These are phyloP conservation scores for Mycena metata DNA, from an alignment of 768 basidiomycete species.

Conservation along the genomic window DNA sequence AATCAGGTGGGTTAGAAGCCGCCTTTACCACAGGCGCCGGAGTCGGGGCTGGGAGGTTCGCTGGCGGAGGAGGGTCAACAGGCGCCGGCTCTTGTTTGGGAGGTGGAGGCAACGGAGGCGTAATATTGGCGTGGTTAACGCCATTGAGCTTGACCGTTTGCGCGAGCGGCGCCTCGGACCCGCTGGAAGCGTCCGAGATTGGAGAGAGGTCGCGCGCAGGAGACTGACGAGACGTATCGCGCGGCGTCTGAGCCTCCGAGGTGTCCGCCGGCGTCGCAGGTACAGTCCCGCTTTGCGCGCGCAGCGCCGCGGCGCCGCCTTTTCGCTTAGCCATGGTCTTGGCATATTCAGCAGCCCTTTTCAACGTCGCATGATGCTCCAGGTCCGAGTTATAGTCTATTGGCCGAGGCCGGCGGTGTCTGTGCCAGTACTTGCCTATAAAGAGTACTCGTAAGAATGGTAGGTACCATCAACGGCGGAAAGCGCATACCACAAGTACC, in stretches of 20 bases:
- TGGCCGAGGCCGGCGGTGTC: slow-evolving; percentile 85
- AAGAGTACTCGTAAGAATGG: slow-evolving; percentile 23
- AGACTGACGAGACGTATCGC: slow-evolving; percentile 51
- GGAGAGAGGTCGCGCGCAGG: slow-evolving; percentile 71
- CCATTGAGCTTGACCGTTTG: slow-evolving; percentile 63
- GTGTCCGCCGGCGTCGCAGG: slow-evolving; percentile 55
- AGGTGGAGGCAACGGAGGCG: slow-evolving; percentile 28
- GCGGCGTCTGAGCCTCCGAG: slow-evolving; percentile 70
- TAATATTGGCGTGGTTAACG: slow-evolving; percentile 40
- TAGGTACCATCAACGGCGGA: slow-evolving; percentile 15
- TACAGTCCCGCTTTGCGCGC: slow-evolving; percentile 53
- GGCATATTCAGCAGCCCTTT: slow-evolving; percentile 64
- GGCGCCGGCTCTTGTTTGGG: slow-evolving; percentile 6
- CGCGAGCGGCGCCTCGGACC: slow-evolving; percentile 79
- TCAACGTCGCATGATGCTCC: slow-evolving; percentile 72
- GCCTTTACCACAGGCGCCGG: slow-evolving; percentile 17
- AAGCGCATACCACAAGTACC: slow-evolving; percentile 84
- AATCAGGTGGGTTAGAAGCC: slow-evolving; percentile 33
- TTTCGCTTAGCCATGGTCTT: slow-evolving; percentile 56
- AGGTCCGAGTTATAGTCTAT: slow-evolving; percentile 84
- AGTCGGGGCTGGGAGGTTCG: slow-evolving; percentile 1
- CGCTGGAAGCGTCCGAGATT: slow-evolving; percentile 80
- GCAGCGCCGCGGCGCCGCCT: slow-evolving; percentile 57
- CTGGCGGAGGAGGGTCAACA: slow-evolving; percentile 5
- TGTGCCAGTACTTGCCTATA: slow-evolving; percentile 90